These are phyloP conservation scores for Penicillium goetzii DNA, from an alignment of 495 filamentous ascomycete genomes.

Conservation along the genomic window DNA sequence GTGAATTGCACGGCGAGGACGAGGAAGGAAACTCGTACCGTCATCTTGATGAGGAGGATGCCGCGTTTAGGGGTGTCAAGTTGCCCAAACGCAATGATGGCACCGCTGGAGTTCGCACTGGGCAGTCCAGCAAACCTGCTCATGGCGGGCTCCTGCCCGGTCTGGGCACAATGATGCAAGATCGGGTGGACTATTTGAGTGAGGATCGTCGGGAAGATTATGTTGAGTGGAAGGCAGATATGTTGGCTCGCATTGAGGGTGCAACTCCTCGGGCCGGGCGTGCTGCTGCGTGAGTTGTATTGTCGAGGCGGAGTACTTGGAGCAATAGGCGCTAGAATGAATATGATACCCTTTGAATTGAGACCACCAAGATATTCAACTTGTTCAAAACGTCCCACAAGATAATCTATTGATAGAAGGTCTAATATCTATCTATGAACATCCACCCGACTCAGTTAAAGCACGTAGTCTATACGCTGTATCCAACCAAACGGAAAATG, in stretches of 20 bases:
- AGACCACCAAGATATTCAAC: conserved; percentile 5
- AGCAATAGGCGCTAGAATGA: conserved; percentile 14
- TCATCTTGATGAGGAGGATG: conserved; percentile 39
- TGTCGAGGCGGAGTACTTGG: not conserved
- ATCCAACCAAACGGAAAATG: not conserved
- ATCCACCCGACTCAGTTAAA: not conserved
- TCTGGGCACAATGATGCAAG: conserved; percentile 83
- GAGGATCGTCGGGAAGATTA: conserved; percentile 70
- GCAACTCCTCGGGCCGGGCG: conserved; percentile 21
- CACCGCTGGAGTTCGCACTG: conserved; percentile 14
- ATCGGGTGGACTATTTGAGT: conserved; percentile 78
- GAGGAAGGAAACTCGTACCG: conserved; percentile 45
- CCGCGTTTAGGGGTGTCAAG: conserved; percentile 25
- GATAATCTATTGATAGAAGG: not conserved
- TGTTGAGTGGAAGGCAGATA: conserved; percentile 69
- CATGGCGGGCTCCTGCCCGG: conserved; percentile 55
- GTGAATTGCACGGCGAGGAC: conserved; percentile 46
- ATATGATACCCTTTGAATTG: conserved; percentile 33
- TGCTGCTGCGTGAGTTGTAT: conserved; percentile 23
- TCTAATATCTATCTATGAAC: not conserved
- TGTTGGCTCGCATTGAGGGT: conserved; percentile 52
- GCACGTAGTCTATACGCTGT: conserved; percentile 1
- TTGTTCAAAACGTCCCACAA: not conserved
- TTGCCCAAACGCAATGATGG: conserved; percentile 32
- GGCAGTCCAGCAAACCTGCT: conserved; percentile 12